Evolutionary conservation across 345 rosid species (phyloP).

Genomic region (Eucalyptus marginata): DNA sequence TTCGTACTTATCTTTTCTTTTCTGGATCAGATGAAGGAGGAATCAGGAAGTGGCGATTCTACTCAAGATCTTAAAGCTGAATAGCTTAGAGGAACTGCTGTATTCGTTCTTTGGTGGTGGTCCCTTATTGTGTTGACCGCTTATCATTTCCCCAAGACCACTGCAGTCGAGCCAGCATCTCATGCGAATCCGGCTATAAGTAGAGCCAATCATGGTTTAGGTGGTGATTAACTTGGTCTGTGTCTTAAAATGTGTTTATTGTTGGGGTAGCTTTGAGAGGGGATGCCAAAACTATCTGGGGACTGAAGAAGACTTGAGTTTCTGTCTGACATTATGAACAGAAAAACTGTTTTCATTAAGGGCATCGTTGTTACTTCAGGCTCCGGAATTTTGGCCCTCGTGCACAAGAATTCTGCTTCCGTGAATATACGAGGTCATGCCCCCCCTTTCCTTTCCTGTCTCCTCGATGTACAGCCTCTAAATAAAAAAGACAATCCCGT

Average conservation of each 20-base stretch:
- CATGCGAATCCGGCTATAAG: background rate
- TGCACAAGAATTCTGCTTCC: background rate
- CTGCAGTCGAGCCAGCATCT: background rate
- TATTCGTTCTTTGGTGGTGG: background rate
- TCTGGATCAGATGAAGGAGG: background rate
- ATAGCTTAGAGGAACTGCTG: background rate
- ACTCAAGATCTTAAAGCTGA: background rate
- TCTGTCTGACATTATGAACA: background rate
- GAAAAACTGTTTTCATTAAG: background rate
- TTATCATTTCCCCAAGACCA: background rate
- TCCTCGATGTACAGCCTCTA: background rate
- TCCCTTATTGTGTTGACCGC: background rate
- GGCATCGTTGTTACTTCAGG: background rate
- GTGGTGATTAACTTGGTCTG: background rate
- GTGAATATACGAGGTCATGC: background rate
- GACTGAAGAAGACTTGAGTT: background rate
- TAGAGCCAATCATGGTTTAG: background rate
- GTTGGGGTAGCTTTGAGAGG: background rate
- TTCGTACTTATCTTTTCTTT: background rate
- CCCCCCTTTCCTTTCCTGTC: background rate
- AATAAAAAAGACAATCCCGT: background rate
- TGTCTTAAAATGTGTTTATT: background rate
- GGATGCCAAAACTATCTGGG: background rate
- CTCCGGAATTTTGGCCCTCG: background rate
- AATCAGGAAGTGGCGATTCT: background rate